Evolutionary conservation across 1,284 basidiomycete species (phyloP).

Genomic region (Agroathelia rolfsii): DNA sequence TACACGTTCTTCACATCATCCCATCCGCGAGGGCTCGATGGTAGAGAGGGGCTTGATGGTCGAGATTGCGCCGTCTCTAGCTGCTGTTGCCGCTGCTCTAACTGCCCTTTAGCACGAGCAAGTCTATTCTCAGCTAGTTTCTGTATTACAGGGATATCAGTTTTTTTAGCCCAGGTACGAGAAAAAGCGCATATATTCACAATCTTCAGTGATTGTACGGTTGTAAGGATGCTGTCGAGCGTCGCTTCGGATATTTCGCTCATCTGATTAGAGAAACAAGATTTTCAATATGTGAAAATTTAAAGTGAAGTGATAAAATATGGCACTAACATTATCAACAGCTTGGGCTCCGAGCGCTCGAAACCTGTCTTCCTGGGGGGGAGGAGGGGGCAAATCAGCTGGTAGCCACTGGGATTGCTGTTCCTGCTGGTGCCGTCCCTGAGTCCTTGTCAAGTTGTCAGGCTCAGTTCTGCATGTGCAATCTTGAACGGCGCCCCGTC

Average conservation of each 20-base stretch:
- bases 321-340: constrained; percentile 39
- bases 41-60: too few relatives aligned
- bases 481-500: not conserved
- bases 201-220: constrained; percentile 46
- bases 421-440: constrained; percentile 18
- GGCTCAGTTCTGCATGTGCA: not conserved
- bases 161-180: not conserved
- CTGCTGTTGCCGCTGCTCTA: constrained; percentile 34
- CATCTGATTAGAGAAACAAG: constrained; percentile 29
- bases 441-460: constrained; percentile 11
- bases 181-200: constrained; percentile 28
- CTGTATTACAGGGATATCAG: constrained; percentile 23
- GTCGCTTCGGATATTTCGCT: constrained; percentile 60
- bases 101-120: too few relatives aligned
- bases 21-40: too few relatives aligned
- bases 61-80: too few relatives aligned
- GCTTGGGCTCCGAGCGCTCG: constrained; percentile 40
- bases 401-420: constrained; percentile 26
- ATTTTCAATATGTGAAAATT: constrained; percentile 3
- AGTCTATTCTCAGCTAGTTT: constrained; percentile 52
- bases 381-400: constrained; percentile 8
- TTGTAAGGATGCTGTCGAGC: constrained; percentile 46
- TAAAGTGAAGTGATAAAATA: constrained; percentile 1
- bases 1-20: too few relatives aligned
- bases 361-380: constrained; percentile 29